These are phyloP conservation scores for Ogataea hybrid DNA, from an alignment of 1,139 yeast genomes.

Conservation along the genomic window DNA sequence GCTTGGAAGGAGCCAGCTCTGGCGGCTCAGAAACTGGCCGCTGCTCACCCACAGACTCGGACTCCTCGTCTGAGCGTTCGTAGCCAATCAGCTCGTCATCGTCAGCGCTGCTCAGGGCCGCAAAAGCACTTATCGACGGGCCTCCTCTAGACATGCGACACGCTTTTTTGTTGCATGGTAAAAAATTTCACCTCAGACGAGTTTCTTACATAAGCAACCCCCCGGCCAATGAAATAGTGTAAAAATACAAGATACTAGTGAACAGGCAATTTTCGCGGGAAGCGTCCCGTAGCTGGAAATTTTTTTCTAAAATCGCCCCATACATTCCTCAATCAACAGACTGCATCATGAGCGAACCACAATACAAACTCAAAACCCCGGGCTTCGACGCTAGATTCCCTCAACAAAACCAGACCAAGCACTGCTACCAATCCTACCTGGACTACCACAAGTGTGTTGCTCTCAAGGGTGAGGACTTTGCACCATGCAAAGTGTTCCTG, in stretches of 20 bases:
- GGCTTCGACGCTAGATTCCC: slow-evolving; percentile 96
- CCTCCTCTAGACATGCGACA: slow-evolving; percentile 8
- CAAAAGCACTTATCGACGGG: slow-evolving; percentile 48
- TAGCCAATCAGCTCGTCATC: slow-evolving; percentile 16
- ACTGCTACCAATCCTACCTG: slow-evolving; percentile 97
- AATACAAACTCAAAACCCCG: slow-evolving; percentile 63
- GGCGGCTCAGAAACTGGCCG: background rate
- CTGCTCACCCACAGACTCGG: background rate
- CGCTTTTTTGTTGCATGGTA: background rate
- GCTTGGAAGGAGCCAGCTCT: slow-evolving; percentile 2
- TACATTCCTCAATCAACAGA: background rate
- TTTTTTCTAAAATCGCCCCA: slow-evolving; percentile 10
- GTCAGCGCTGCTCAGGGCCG: slow-evolving; percentile 38
- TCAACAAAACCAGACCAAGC: slow-evolving; percentile 94
- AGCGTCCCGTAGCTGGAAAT: slow-evolving; percentile 6
- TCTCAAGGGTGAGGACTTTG: slow-evolving; percentile 97
- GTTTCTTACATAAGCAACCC: background rate
- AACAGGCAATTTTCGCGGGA: slow-evolving; percentile 1
- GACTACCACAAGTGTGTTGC: slow-evolving; percentile 97
- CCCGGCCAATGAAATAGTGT: slow-evolving; percentile 7
- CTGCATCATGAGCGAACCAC: slow-evolving; percentile 33
- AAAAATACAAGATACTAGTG: slow-evolving; percentile 3
- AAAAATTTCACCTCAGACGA: background rate
- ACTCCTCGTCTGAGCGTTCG: slow-evolving; percentile 7
- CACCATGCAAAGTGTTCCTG: slow-evolving; percentile 94